A percentile compares a stretch with the other conserved stretches of the same genome.
phyloP scores from a whole-genome alignment of 345 rosid species.

The Erodium maritimum region DNA sequence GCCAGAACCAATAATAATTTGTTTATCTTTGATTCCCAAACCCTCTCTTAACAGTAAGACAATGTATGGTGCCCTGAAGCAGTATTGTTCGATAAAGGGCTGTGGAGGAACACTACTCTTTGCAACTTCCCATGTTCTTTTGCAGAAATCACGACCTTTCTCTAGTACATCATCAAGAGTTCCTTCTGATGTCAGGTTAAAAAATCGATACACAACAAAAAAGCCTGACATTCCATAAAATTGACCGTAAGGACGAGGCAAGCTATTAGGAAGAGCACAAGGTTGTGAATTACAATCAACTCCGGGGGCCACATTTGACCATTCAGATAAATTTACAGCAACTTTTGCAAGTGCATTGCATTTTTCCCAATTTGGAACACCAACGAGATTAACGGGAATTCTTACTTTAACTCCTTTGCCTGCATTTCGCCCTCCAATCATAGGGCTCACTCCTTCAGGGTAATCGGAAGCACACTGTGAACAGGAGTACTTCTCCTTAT shows the following conservation, averaged over 20 bases:
- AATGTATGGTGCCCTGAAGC: slow-evolving; percentile 93
- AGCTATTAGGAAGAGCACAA: slow-evolving; percentile 65
- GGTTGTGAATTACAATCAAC: slow-evolving; percentile 86
- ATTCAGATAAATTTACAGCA: slow-evolving; percentile 79
- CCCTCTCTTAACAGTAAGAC: slow-evolving; percentile 81
- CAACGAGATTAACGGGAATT: slow-evolving; percentile 49
- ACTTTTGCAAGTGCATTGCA: slow-evolving; percentile 70
- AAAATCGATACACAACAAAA: slow-evolving; percentile 82
- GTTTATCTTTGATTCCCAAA: slow-evolving; percentile 68
- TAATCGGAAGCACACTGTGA: slow-evolving; percentile 47
- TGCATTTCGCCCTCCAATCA: slow-evolving; percentile 19
- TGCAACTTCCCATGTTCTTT: slow-evolving; percentile 68
- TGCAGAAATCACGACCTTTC: slow-evolving; percentile 80
- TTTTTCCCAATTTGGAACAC: slow-evolving; percentile 80
- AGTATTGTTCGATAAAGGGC: slow-evolving; percentile 96
- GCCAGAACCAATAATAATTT: slow-evolving; percentile 78
- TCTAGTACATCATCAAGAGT: slow-evolving; percentile 85
- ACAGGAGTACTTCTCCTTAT: slow-evolving; percentile 57
- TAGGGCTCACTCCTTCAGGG: slow-evolving; percentile 34
- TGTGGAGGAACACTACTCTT: slow-evolving; percentile 79
- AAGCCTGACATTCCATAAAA: slow-evolving; percentile 91
- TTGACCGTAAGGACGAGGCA: slow-evolving; percentile 80
- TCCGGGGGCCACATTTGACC: slow-evolving; percentile 56
- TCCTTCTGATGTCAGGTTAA: slow-evolving; percentile 70
- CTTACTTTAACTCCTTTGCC: slow-evolving; percentile 53